Conservation (phyloP, 225 moss, liverwort and hornwort species). For the Physcomitrellopsis africana region DNA sequence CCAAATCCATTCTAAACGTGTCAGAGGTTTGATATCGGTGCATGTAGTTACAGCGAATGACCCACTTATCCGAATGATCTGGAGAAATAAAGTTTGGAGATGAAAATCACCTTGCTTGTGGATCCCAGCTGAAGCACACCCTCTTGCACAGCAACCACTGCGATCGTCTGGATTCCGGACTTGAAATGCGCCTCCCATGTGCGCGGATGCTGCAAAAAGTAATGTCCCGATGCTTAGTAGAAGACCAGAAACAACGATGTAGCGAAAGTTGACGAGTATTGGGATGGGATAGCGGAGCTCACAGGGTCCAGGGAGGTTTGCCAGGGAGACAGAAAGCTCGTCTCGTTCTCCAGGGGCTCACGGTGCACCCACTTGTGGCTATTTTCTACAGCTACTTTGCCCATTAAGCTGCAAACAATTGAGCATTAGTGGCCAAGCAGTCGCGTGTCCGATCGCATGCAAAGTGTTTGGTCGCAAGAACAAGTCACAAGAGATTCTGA, state of each 20-base stretch:
- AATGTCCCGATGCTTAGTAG: not conserved
- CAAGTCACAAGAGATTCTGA: too few species aligned
- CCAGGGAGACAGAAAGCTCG: constrained; percentile 74
- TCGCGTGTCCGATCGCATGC: too few species aligned
- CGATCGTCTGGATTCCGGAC: constrained; percentile 66
- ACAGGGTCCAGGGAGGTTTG: constrained; percentile 81
- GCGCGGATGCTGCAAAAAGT: constrained; percentile 52
- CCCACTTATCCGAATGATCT: not conserved
- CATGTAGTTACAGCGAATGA: too few species aligned
- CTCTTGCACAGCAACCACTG: constrained; percentile 57
- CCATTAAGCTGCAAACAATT: constrained; percentile 67
- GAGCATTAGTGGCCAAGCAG: too few species aligned
- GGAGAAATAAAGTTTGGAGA: not conserved
- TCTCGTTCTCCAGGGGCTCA: constrained; percentile 72
- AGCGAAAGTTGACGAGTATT: not conserved
- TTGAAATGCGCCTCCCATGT: constrained; percentile 68
- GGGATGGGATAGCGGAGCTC: constrained; percentile 12
- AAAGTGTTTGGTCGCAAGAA: too few species aligned
- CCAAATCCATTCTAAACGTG: not conserved
- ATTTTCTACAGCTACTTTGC: constrained; percentile 88
- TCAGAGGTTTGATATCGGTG: too few species aligned
- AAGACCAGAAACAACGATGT: not conserved
- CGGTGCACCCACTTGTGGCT: constrained; percentile 93
- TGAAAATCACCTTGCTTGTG: constrained; percentile 45
- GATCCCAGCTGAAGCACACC: constrained; percentile 70